Percentiles rank a stretch among this genome's conserved stretches.
These are phyloP conservation scores for Tremella fuciformis DNA, from an alignment of 768 basidiomycete species.

Conservation along the genomic window DNA sequence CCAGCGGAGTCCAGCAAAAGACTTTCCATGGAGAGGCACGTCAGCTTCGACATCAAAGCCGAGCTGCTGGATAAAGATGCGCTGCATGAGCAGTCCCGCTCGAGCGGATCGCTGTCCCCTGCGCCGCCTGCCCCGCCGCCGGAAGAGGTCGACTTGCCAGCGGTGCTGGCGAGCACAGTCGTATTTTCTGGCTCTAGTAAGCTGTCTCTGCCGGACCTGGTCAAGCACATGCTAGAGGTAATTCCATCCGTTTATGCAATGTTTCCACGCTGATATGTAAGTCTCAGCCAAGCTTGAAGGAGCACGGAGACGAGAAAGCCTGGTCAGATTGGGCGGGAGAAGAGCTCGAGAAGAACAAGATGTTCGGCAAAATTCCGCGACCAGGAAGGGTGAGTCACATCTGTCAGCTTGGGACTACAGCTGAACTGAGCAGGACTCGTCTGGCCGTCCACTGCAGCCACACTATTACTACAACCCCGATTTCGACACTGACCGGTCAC, in stretches of 20 bases:
- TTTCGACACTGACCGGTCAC: conserved; percentile 42
- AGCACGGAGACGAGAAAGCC: conserved; percentile 32
- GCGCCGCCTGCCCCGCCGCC: conserved; percentile 14
- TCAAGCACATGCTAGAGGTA: conserved; percentile 51
- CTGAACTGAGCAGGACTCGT: conserved; percentile 44
- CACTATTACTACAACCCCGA: conserved; percentile 52
- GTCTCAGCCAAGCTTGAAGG: conserved; percentile 46
- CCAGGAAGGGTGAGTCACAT: conserved; percentile 43
- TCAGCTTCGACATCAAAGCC: neutral
- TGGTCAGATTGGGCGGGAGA: conserved; percentile 41
- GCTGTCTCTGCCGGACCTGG: conserved; percentile 46
- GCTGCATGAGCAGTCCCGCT: neutral
- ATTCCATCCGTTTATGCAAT: conserved; percentile 4
- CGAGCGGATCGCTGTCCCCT: neutral
- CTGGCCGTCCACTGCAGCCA: conserved; percentile 50
- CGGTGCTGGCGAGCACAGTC: conserved; percentile 45
- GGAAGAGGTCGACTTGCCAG: conserved; percentile 36
- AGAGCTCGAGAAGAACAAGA: conserved; percentile 33
- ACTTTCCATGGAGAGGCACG: neutral
- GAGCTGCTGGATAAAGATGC: neutral
- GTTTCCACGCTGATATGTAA: conserved; percentile 6
- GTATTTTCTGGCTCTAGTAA: conserved; percentile 50
- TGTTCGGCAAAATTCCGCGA: conserved; percentile 50
- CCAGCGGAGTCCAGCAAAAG: conserved; percentile 1
- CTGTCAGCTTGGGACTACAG: neutral